Evolutionary conservation across 768 basidiomycete genomes (phyloP).

Genomic region (Floccularia luteovirens): DNA sequence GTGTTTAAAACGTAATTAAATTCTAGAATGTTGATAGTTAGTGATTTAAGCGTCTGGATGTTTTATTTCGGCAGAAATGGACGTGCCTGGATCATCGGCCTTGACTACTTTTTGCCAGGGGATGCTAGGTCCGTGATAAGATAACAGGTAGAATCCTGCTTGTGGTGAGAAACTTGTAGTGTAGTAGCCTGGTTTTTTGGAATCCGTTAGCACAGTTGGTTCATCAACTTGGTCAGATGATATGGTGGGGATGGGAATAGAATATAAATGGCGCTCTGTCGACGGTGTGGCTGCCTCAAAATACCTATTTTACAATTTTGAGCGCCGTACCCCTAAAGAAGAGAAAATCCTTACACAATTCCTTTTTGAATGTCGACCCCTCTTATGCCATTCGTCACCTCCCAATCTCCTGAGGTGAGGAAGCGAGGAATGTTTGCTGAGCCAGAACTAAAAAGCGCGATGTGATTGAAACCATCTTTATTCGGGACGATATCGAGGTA

Average conservation of each 20-base stretch:
- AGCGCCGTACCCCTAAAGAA: not conserved
- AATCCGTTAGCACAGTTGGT: slow-evolving; percentile 47
- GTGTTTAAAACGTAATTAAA: slow-evolving; percentile 62
- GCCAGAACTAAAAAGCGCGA: slow-evolving; percentile 85
- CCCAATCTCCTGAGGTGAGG: slow-evolving; percentile 86
- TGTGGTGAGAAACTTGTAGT: slow-evolving; percentile 73
- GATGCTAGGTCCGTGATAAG: slow-evolving; percentile 72
- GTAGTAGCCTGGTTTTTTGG: slow-evolving; percentile 48
- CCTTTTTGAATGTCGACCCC: slow-evolving; percentile 63
- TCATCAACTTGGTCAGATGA: slow-evolving; percentile 23
- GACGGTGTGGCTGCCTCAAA: slow-evolving; percentile 84
- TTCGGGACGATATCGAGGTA: slow-evolving; percentile 91
- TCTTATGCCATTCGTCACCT: slow-evolving; percentile 70
- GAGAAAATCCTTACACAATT: slow-evolving; percentile 67
- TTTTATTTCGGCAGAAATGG: not conserved
- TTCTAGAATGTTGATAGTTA: slow-evolving; percentile 22
- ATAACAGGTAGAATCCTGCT: slow-evolving; percentile 77
- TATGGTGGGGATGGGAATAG: slow-evolving; percentile 59
- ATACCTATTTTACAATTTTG: slow-evolving; percentile 48
- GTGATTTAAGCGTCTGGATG: not conserved
- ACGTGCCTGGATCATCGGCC: slow-evolving; percentile 33
- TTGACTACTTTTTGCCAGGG: slow-evolving; percentile 84
- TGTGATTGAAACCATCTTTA: slow-evolving; percentile 79
- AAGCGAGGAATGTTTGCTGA: slow-evolving; percentile 64
- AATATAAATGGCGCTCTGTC: slow-evolving; percentile 78